Base-by-base conservation (phyloP, 192 early-diverging fungal genomes). In the Cetraspora pellucida region DNA sequence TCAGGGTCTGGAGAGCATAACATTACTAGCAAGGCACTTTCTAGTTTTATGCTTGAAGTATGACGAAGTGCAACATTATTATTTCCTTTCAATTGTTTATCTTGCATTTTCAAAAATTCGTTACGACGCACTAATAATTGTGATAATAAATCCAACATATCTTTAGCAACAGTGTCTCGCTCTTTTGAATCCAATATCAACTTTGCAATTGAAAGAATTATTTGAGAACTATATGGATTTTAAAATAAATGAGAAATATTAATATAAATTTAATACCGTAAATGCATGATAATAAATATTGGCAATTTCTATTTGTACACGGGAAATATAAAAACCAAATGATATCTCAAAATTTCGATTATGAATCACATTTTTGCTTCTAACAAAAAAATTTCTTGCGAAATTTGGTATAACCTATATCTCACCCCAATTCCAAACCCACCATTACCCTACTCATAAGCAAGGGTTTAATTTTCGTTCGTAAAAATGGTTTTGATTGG, bases 1-100 rank as follows among this genome's bases (percentile, higher is more conserved):
- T 91, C 92, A 9, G 82, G 83, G 61, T 95, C 92, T 0, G 91
- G 80, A 1, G 90, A 90, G 67, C 93, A 94, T 9, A 95, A 79
- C 10, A 89, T 77, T 19, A 96, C 87, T 45, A 95, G 77, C 9
- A 95, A 83, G 13, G 89, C 86, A 49, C 90, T 90, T 75, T 96
- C 95, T 37, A 95, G 77, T 19, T 88, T 84, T 31, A 93, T 87
- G 55, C 87, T 87, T n/a, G 93, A 90, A 30, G 87, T 85, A 44
- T 90, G 83, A n/a, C 92, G 81, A 52, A 94, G 90, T n/a, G 63
- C 17, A 44, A 65, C n/a, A 44, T 65, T 65, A 44, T 65, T 65
- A n/a, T 19, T 65, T 21, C 16, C 19, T 21, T 28, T 65, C 4
- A 65, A n/a, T 44, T 17, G 31, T 43, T 37, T 19, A 19, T n/a